A percentile compares a stretch with the other conserved stretches of the same genome.
These are phyloP conservation scores for Ophiostoma triangulosporum DNA, from an alignment of 2,329 filamentous ascomycete genomes.

Conservation along the genomic window DNA sequence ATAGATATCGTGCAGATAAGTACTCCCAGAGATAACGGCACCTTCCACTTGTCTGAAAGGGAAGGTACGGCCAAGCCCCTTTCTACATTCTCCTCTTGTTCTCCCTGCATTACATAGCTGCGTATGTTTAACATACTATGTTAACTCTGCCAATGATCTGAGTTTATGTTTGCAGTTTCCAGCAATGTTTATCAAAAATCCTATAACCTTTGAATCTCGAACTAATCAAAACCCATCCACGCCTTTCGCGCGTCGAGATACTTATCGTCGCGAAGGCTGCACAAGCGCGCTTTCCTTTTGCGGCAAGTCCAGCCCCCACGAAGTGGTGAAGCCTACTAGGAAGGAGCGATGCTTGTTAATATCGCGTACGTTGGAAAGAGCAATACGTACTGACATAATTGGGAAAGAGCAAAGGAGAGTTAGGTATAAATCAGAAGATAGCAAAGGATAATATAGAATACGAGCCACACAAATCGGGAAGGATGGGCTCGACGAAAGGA, in stretches of 20 bases:
- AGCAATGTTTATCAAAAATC: too few relatives aligned
- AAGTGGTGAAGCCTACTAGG: not conserved
- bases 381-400: not conserved
- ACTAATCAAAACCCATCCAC: not conserved
- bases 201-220: too few relatives aligned
- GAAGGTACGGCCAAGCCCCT: not conserved
- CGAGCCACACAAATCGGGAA: too few relatives aligned
- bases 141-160: too few relatives aligned
- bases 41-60: not conserved
- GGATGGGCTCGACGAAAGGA: too few relatives aligned
- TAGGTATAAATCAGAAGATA: not conserved
- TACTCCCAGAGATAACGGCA: not conserved
- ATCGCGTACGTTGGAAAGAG: not conserved
- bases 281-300: not conserved
- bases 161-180: too few relatives aligned
- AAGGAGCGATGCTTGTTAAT: too few relatives aligned
- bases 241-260: not conserved
- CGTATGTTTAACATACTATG: too few relatives aligned
- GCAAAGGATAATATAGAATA: too few relatives aligned
- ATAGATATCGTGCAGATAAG: not conserved
- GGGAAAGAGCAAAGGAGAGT: not conserved
- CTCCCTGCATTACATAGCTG: too few relatives aligned
- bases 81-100: not conserved
- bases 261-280: not conserved
- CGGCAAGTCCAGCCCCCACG: not conserved